Percentiles rank a stretch among this genome's conserved stretches.
Evolutionary conservation across 2,329 filamentous ascomycete species (phyloP).

Genomic region (Fusarium tanahbumbuense): DNA sequence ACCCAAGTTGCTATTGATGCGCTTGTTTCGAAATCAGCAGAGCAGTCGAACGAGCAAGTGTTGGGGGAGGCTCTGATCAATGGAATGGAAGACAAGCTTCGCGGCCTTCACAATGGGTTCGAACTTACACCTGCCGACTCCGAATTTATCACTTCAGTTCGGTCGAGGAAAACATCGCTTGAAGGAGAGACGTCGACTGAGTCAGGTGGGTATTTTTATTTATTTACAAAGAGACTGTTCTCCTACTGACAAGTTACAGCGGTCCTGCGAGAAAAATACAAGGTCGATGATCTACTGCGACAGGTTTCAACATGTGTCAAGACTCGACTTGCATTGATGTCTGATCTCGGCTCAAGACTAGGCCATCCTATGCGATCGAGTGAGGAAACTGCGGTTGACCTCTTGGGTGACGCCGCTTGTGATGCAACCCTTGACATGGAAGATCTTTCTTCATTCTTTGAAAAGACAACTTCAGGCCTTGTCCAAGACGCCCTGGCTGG

Average conservation of each 20-base stretch:
- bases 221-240: background rate
- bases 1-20: slow-evolving; percentile 65
- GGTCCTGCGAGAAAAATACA: slow-evolving; percentile 53
- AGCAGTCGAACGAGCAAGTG: slow-evolving; percentile 62
- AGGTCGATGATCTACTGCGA: slow-evolving; percentile 54
- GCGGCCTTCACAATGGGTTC: slow-evolving; percentile 47
- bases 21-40: slow-evolving; percentile 62
- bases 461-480: slow-evolving; percentile 56
- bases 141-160: slow-evolving; percentile 50
- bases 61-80: slow-evolving; percentile 67
- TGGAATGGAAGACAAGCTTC: slow-evolving; percentile 64
- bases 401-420: slow-evolving; percentile 44
- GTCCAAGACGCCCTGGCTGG: slow-evolving; percentile 56
- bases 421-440: slow-evolving; percentile 54
- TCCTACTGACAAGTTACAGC: slow-evolving; percentile 37
- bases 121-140: slow-evolving; percentile 52
- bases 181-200: slow-evolving; percentile 46
- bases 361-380: slow-evolving; percentile 52
- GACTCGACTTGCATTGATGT: slow-evolving; percentile 49
- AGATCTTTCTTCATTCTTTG: slow-evolving; percentile 57
- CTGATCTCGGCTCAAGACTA: slow-evolving; percentile 51
- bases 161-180: slow-evolving; percentile 51
- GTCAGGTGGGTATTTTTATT: slow-evolving; percentile 43
- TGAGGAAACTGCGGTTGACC: slow-evolving; percentile 44
- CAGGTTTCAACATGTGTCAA: slow-evolving; percentile 50